A percentile compares a stretch with the other conserved stretches of the same genome.
Evolutionary conservation across 345 rosid genomes (phyloP).

Genomic region (Microcos paniculata): DNA sequence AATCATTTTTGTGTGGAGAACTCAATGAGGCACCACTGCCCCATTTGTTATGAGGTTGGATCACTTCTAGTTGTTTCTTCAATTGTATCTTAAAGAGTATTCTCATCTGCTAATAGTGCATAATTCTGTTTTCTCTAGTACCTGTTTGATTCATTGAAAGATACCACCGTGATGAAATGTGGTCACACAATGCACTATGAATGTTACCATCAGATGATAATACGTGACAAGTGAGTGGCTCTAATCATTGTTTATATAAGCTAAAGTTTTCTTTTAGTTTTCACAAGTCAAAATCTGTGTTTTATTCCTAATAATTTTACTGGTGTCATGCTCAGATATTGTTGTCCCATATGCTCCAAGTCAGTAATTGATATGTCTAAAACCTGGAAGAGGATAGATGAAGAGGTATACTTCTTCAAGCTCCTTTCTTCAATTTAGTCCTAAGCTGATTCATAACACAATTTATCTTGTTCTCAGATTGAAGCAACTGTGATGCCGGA

Average conservation of each 20-base stretch:
- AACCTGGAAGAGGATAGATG: conserved; percentile 85
- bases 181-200: conserved; percentile 97
- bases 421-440: background rate
- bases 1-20: conserved; percentile 92
- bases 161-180: conserved; percentile 87
- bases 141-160: conserved; percentile 91
- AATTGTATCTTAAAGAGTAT: background rate
- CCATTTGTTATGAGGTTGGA: conserved; percentile 90
- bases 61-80: background rate
- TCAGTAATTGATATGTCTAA: conserved; percentile 88
- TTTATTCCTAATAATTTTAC: conserved; percentile 16
- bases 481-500: conserved; percentile 88
- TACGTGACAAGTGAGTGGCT: conserved; percentile 67
- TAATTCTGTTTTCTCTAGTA: conserved; percentile 47
- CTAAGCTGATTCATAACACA: background rate
- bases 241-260: background rate
- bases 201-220: conserved; percentile 82
- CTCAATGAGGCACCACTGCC: conserved; percentile 98
- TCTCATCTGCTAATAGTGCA: conserved; percentile 7
- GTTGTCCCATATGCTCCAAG: conserved; percentile 95
- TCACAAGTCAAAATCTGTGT: background rate
- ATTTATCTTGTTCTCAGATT: conserved; percentile 42
- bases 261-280: background rate
- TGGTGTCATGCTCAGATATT: conserved; percentile 56
- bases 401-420: conserved; percentile 58